A percentile compares a stretch with the other conserved stretches of the same genome.
Conservation (phyloP, 352 stramenopile species). For the Poterioochromonas sp. region DNA sequence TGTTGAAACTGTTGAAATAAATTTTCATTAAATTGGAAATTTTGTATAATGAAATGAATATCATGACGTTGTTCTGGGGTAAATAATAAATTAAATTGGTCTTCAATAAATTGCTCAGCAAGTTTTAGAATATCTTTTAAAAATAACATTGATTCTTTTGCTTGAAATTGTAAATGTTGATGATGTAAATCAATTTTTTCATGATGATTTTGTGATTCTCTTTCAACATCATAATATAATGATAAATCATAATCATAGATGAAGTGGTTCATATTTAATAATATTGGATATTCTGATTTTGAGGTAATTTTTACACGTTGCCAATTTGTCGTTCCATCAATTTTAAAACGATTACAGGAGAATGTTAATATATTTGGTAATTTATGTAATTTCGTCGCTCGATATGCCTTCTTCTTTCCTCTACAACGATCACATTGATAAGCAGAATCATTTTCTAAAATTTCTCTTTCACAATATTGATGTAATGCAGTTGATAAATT, state of each 20-base stretch:
- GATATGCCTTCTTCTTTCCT: conserved; percentile 36
- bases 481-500: conserved; percentile 38
- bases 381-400: conserved; percentile 6
- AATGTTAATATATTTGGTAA: conserved; percentile 41
- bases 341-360: conserved; percentile 29
- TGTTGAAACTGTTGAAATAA: neutral
- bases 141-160: neutral
- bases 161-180: neutral
- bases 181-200: neutral
- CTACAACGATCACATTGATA: conserved; percentile 41
- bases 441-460: conserved; percentile 37
- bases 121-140: neutral
- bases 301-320: conserved; percentile 22
- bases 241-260: neutral
- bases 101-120: neutral
- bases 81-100: neutral
- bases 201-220: too few relatives aligned
- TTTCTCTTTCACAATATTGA: conserved; percentile 37
- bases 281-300: neutral
- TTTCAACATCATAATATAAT: neutral
- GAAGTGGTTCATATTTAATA: conserved; percentile 1
- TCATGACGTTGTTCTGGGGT: neutral
- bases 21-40: neutral
- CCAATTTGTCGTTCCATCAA: conserved; percentile 17
- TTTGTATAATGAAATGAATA: neutral